Percentiles rank a stretch among this genome's conserved stretches.
phyloP scores from a whole-genome alignment of 192 early-diverging fungal species.

The Podila horticola region DNA sequence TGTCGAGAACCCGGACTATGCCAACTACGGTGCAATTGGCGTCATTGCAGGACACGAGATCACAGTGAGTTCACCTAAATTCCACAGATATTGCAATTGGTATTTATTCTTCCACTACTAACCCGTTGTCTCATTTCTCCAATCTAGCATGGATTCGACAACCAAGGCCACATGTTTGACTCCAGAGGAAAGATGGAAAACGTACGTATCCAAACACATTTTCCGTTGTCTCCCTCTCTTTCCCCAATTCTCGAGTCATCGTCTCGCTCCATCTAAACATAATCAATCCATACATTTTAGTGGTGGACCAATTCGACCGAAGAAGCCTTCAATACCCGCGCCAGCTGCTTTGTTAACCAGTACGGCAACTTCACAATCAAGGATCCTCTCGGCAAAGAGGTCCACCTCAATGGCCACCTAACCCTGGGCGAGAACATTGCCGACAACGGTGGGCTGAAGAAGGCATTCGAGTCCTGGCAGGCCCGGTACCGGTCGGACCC shows the following conservation, averaged over 20 bases:
- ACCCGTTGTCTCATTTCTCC: background rate
- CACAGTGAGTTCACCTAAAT: constrained; percentile 41
- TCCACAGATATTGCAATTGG: constrained; percentile 30
- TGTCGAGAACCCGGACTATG: constrained; percentile 56
- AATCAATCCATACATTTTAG: constrained; percentile 2
- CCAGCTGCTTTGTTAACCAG: constrained; percentile 72
- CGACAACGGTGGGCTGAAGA: constrained; percentile 69
- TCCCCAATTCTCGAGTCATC: background rate
- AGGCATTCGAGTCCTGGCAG: constrained; percentile 55
- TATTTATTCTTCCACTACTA: background rate
- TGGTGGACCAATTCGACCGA: constrained; percentile 77
- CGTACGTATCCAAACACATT: constrained; percentile 43
- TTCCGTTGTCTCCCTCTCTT: constrained; percentile 13
- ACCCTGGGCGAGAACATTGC: constrained; percentile 73
- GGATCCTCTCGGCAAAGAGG: constrained; percentile 25
- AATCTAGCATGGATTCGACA: constrained; percentile 58
- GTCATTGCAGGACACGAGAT: constrained; percentile 79
- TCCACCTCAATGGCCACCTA: constrained; percentile 56
- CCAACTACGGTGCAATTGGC: constrained; percentile 78
- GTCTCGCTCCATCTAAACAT: no score
- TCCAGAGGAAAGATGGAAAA: background rate
- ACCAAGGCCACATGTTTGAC: constrained; percentile 56
- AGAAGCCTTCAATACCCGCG: constrained; percentile 55
- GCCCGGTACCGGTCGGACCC: background rate
- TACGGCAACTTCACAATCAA: constrained; percentile 60